A percentile compares a stretch with the other conserved stretches of the same genome.
Conservation (phyloP, 1,284 basidiomycete genomes). For the Ceratobasidium sp. region DNA sequence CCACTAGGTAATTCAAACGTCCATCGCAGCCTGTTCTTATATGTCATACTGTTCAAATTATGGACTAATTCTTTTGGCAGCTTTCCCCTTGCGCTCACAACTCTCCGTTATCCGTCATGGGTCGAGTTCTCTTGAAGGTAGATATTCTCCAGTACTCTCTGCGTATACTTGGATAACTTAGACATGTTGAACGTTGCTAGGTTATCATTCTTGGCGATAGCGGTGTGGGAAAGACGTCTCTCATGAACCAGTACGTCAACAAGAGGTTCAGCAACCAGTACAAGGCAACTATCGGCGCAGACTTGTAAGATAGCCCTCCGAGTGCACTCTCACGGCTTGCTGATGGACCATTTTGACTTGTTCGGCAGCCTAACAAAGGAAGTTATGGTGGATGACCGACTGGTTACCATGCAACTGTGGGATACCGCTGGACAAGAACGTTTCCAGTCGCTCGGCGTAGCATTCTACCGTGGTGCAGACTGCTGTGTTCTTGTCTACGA, state of each 20-base stretch:
- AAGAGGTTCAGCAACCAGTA: slow-evolving; percentile 99
- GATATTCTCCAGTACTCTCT: slow-evolving; percentile 46
- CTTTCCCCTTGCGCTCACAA: slow-evolving; percentile 10
- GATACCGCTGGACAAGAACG: slow-evolving; percentile 99
- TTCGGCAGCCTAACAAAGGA: slow-evolving; percentile 90
- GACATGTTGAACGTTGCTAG: slow-evolving; percentile 71
- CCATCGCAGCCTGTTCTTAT: neutral
- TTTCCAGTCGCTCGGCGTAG: slow-evolving; percentile 98
- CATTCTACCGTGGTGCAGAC: slow-evolving; percentile 99
- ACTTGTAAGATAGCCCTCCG: slow-evolving; percentile 71
- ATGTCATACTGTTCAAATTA: slow-evolving; percentile 41
- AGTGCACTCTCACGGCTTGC: too few relatives aligned
- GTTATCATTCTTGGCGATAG: slow-evolving; percentile 99
- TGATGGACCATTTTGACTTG: slow-evolving; percentile 51
- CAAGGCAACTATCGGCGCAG: slow-evolving; percentile 96
- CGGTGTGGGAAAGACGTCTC: slow-evolving; percentile 99
- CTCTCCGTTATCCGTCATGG: slow-evolving; percentile 63
- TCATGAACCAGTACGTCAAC: slow-evolving; percentile 99
- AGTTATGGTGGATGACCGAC: slow-evolving; percentile 97
- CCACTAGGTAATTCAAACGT: slow-evolving; percentile 28
- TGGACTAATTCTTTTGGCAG: slow-evolving; percentile 30
- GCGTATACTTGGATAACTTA: neutral
- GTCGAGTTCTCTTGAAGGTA: slow-evolving; percentile 96
- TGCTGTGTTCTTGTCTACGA: slow-evolving; percentile 99
- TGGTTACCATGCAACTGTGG: slow-evolving; percentile 99